Conservation (phyloP, 2,329 filamentous ascomycete genomes). For the Mollisia scopiformis region DNA sequence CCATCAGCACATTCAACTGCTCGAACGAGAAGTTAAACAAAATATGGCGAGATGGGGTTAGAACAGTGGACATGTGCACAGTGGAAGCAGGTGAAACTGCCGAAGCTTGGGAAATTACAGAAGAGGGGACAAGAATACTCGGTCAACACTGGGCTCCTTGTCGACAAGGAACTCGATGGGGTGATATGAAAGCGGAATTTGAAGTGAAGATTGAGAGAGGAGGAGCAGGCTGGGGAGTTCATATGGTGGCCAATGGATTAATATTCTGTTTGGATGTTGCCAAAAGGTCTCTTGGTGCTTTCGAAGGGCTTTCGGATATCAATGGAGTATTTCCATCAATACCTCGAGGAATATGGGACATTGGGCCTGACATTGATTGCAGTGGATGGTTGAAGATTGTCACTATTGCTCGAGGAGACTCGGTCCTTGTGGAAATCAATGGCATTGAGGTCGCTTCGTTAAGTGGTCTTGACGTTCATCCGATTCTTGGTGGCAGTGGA, state of each 20-base stretch:
- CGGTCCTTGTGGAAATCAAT: slow-evolving; percentile 14
- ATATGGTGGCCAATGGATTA: slow-evolving; percentile 30
- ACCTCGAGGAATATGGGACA: slow-evolving; percentile 17
- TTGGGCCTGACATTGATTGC: slow-evolving; percentile 7
- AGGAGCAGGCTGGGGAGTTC: slow-evolving; percentile 28
- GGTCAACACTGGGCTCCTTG: slow-evolving; percentile 31
- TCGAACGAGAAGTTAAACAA: slow-evolving; percentile 26
- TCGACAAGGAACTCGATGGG: slow-evolving; percentile 26
- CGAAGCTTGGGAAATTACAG: slow-evolving; percentile 27
- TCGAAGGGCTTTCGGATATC: slow-evolving; percentile 24
- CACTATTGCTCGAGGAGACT: slow-evolving; percentile 8
- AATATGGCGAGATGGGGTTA: slow-evolving; percentile 27
- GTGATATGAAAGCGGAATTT: slow-evolving; percentile 21
- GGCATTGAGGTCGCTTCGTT: slow-evolving; percentile 11
- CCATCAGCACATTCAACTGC: slow-evolving; percentile 22
- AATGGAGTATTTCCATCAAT: slow-evolving; percentile 25
- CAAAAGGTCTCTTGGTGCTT: slow-evolving; percentile 19
- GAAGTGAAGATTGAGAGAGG: slow-evolving; percentile 23
- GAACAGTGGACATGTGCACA: slow-evolving; percentile 28
- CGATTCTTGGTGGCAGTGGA: slow-evolving; percentile 24
- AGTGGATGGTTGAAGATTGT: slow-evolving; percentile 18
- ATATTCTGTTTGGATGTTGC: slow-evolving; percentile 23
- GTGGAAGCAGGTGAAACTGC: slow-evolving; percentile 26
- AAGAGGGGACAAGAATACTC: slow-evolving; percentile 20
- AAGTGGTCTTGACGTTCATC: slow-evolving; percentile 16